A percentile compares a stretch with the other conserved stretches of the same genome.
phyloP scores from a whole-genome alignment of 495 filamentous ascomycete species.

The Parathielavia appendiculata region DNA sequence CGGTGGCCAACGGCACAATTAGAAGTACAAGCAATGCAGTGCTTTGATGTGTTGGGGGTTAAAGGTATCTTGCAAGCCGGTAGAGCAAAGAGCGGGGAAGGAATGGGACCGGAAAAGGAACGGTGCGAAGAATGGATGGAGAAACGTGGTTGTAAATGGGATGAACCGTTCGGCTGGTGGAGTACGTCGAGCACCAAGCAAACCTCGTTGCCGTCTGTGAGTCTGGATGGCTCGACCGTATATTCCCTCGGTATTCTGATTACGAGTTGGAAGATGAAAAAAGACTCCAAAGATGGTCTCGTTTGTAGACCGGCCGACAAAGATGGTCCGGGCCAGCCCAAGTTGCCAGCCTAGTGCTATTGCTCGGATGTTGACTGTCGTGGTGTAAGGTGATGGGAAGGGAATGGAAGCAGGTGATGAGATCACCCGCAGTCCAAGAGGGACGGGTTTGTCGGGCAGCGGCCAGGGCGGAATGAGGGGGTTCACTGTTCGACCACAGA shows the following conservation, averaged over 20 bases:
- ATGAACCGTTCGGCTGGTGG: slow-evolving; percentile 19
- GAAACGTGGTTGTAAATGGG: slow-evolving; percentile 17
- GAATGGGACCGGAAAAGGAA: slow-evolving; percentile 7
- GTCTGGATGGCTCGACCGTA: slow-evolving; percentile 7
- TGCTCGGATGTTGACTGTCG: slow-evolving; percentile 16
- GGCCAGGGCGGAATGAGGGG: slow-evolving; percentile 23
- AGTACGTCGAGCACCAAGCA: slow-evolving; percentile 23
- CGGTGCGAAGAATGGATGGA: slow-evolving; percentile 2
- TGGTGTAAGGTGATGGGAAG: slow-evolving; percentile 22
- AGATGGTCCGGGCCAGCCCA: slow-evolving; percentile 33
- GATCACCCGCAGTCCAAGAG: slow-evolving; percentile 17
- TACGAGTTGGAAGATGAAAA: background rate
- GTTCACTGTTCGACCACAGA: background rate
- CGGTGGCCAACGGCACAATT: slow-evolving; percentile 13
- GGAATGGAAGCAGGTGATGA: slow-evolving; percentile 15
- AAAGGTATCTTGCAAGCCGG: slow-evolving; percentile 3
- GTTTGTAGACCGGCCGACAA: slow-evolving; percentile 17
- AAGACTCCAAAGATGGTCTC: slow-evolving; percentile 16
- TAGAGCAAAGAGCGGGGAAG: slow-evolving; percentile 11
- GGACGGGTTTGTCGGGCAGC: slow-evolving; percentile 22
- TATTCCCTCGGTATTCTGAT: slow-evolving; percentile 7
- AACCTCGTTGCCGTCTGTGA: slow-evolving; percentile 13
- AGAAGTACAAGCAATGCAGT: slow-evolving; percentile 13
- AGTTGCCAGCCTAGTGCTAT: slow-evolving; percentile 23
- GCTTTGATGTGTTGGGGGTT: slow-evolving; percentile 10